Conservation (phyloP, 805 yeast genomes). For the Dipodascus albidus region DNA sequence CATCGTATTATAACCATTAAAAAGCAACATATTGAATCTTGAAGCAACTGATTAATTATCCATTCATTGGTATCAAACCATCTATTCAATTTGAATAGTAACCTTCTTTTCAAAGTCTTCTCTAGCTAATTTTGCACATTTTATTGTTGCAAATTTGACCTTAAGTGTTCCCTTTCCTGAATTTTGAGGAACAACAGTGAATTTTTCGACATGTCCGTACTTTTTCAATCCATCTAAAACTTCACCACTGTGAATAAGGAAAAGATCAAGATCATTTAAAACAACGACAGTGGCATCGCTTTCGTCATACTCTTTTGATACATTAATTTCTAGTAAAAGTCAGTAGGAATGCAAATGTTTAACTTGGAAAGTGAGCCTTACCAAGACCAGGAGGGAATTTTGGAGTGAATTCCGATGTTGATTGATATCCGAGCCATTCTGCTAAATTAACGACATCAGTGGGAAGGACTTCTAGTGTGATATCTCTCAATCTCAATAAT, state of each 20-base stretch:
- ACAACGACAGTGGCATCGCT: not conserved
- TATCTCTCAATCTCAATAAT: not conserved
- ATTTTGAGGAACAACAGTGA: not conserved
- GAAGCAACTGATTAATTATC: not conserved
- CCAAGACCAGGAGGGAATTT: not conserved
- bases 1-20: slow-evolving; percentile 1
- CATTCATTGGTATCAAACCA: not conserved
- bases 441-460: not conserved
- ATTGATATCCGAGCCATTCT: not conserved
- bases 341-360: too few relatives aligned
- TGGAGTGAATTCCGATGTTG: not conserved
- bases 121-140: not conserved
- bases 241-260: not conserved
- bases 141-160: not conserved
- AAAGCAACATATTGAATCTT: not conserved
- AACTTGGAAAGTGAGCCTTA: too few relatives aligned
- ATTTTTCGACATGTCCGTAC: slow-evolving; percentile 1
- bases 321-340: not conserved
- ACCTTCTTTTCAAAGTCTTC: not conserved
- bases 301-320: not conserved
- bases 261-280: not conserved
- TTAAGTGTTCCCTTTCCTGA: not conserved
- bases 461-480: not conserved
- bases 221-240: not conserved
- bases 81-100: not conserved